phyloP scores from a whole-genome alignment of 148 eudicot genomes.

The Heliosperma pusillum region DNA sequence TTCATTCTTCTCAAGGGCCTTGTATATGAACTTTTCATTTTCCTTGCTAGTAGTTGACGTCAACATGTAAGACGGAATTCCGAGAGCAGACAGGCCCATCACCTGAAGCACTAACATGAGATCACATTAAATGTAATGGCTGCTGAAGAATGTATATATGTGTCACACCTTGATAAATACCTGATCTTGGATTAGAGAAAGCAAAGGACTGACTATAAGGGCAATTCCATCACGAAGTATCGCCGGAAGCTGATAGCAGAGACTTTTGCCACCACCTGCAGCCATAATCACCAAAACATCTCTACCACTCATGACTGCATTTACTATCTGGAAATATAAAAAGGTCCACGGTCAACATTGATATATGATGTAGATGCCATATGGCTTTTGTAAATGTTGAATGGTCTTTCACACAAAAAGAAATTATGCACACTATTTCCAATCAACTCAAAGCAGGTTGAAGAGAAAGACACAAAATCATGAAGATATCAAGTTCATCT shows the following conservation, averaged over 20 bases:
- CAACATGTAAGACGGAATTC: slow-evolving; percentile 86
- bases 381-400: neutral
- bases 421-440: neutral
- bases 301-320: slow-evolving; percentile 88
- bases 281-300: slow-evolving; percentile 99
- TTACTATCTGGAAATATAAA: slow-evolving; percentile 59
- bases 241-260: slow-evolving; percentile 99
- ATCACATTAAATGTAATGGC: slow-evolving; percentile 16
- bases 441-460: neutral
- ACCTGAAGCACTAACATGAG: slow-evolving; percentile 46
- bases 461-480: no score
- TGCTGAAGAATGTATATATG: neutral
- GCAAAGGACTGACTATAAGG: slow-evolving; percentile 95
- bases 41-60: slow-evolving; percentile 90
- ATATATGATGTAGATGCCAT: neutral
- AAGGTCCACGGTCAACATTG: slow-evolving; percentile 5
- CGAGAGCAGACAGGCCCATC: slow-evolving; percentile 93
- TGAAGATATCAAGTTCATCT: neutral
- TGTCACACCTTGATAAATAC: slow-evolving; percentile 32
- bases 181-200: slow-evolving; percentile 99
- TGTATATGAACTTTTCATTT: slow-evolving; percentile 80
- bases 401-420: neutral
- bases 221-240: slow-evolving; percentile 72
- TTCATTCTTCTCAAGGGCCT: slow-evolving; percentile 92
- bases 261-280: slow-evolving; percentile 99